These are phyloP conservation scores for Talaromyces sp. DNA, from an alignment of 2,329 filamentous ascomycete genomes.

Conservation along the genomic window DNA sequence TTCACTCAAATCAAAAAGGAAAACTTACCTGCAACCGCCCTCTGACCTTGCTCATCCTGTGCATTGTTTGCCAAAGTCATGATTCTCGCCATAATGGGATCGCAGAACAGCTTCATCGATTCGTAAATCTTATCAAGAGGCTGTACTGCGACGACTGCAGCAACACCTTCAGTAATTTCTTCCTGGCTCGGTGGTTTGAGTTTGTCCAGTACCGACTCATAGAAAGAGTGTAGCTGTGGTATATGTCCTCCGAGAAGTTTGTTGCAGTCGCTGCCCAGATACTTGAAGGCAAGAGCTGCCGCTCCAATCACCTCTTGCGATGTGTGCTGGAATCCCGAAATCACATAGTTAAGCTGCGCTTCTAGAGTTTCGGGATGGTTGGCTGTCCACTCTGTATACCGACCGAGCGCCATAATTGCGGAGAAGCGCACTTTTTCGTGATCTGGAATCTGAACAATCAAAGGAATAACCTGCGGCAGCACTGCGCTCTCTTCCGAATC, in stretches of 20 bases:
- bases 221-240: constrained; percentile 83
- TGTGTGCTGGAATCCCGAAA: constrained; percentile 81
- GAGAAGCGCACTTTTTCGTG: constrained; percentile 99
- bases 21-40: constrained; percentile 71
- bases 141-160: constrained; percentile 84
- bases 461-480: constrained; percentile 83
- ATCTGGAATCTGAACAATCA: constrained; percentile 89
- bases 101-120: constrained; percentile 86
- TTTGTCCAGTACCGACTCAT: constrained; percentile 81
- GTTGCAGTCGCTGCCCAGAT: constrained; percentile 93
- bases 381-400: constrained; percentile 97
- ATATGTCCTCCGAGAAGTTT: constrained; percentile 80
- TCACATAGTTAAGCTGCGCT: constrained; percentile 91
- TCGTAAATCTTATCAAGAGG: constrained; percentile 75
- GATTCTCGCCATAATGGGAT: constrained; percentile 79
- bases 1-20: not conserved
- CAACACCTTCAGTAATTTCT: constrained; percentile 93
- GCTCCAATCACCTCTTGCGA: constrained; percentile 90
- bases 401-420: constrained; percentile 92
- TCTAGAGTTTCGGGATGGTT: constrained; percentile 90
- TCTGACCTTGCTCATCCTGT: constrained; percentile 74
- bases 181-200: constrained; percentile 85
- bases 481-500: constrained; percentile 82
- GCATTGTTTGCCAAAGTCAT: constrained; percentile 86
- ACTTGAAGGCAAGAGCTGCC: constrained; percentile 90